Percentiles rank a stretch among this genome's conserved stretches.
Evolutionary conservation across 345 rosid genomes (phyloP).

Genomic region (Dovyalis caffra): DNA sequence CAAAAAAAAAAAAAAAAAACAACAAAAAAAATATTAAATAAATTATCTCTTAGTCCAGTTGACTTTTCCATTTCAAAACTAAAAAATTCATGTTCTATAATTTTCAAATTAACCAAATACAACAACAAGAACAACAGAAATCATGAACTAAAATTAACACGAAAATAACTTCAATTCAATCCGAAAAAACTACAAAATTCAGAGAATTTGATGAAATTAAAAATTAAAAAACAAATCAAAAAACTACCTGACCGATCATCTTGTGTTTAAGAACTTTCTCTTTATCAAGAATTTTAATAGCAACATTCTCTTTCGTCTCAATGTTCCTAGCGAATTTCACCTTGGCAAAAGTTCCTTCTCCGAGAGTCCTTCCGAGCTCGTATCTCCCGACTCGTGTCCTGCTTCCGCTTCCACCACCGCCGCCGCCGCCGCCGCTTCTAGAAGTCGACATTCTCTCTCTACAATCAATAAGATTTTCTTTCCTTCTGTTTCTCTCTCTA

Average conservation of each 20-base stretch:
- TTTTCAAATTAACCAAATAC: not conserved
- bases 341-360: constrained; percentile 97
- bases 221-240: not conserved
- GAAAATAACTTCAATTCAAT: not conserved
- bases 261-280: constrained; percentile 86
- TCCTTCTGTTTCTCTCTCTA: constrained; percentile 9
- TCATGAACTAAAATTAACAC: not conserved
- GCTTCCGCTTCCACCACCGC: constrained; percentile 17
- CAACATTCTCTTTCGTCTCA: constrained; percentile 74
- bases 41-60: not conserved
- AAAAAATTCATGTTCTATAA: too few species aligned
- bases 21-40: not conserved
- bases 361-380: constrained; percentile 88
- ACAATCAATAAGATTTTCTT: not conserved
- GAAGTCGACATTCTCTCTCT: constrained; percentile 47
- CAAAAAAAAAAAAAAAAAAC: constrained; percentile 10
- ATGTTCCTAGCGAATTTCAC: constrained; percentile 85
- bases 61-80: too few species aligned
- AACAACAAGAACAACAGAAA: not conserved
- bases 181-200: not conserved
- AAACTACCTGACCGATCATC: constrained; percentile 87
- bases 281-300: constrained; percentile 90
- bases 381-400: constrained; percentile 97
- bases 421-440: constrained; percentile 7
- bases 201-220: not conserved